These are phyloP conservation scores for Plasmodium billcollinsi DNA, from an alignment of 169 alveolate genomes.

Conservation along the genomic window DNA sequence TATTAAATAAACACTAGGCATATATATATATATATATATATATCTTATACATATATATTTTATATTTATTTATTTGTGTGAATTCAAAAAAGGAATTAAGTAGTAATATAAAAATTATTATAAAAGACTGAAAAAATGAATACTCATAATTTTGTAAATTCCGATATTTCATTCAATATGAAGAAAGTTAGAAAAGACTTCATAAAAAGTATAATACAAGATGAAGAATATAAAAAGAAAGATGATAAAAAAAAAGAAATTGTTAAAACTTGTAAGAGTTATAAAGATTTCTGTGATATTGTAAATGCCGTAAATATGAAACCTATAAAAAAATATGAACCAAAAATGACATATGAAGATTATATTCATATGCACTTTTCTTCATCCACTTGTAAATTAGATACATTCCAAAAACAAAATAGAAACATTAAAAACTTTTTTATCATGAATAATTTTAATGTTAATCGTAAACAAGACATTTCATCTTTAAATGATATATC, in stretches of 20 bases:
- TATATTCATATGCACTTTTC: constrained; percentile 6
- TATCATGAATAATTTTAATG: not conserved
- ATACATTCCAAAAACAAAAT: constrained; percentile 18
- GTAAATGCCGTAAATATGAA: constrained; percentile 65
- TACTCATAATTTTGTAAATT: not conserved
- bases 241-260: constrained; percentile 76
- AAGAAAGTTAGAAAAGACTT: constrained; percentile 60
- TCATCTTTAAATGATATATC: not conserved
- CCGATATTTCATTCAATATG: constrained; percentile 3
- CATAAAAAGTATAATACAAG: constrained; percentile 34
- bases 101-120: not conserved
- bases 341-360: constrained; percentile 62
- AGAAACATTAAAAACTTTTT: not conserved
- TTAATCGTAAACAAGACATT: constrained; percentile 7
- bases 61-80: too few relatives aligned
- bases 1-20: too few relatives aligned
- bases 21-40: too few relatives aligned
- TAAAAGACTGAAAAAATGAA: constrained; percentile 14
- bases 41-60: too few relatives aligned
- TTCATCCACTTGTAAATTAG: not conserved
- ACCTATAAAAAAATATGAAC: constrained; percentile 68
- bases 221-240: constrained; percentile 64
- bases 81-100: not conserved
- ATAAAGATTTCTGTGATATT: constrained; percentile 72
- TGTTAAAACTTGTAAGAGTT: constrained; percentile 63